Evolutionary conservation across 345 rosid genomes (phyloP).

Genomic region (Linum lewisii): DNA sequence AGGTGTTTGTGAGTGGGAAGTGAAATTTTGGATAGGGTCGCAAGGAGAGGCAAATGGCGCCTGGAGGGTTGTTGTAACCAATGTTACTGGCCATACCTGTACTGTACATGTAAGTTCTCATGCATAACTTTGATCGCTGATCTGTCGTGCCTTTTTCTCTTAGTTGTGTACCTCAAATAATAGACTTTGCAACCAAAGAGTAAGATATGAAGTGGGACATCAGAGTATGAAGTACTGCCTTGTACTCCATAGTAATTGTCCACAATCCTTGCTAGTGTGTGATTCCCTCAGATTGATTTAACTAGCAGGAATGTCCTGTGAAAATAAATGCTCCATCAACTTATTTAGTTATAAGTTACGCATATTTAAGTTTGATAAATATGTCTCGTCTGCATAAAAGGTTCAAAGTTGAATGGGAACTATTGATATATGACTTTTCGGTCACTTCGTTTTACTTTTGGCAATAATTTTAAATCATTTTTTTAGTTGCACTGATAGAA

Average conservation of each 20-base stretch:
- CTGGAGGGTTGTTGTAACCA: constrained; percentile 86
- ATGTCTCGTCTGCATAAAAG: not conserved
- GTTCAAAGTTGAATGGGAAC: not conserved
- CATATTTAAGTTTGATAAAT: not conserved
- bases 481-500: not conserved
- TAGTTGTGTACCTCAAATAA: too few species aligned
- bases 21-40: constrained; percentile 84
- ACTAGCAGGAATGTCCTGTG: not conserved
- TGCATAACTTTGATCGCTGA: not conserved
- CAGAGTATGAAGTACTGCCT: not conserved
- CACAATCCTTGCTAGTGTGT: constrained; percentile 2
- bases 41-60: constrained; percentile 85
- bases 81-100: constrained; percentile 94
- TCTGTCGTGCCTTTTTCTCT: not conserved
- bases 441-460: not conserved
- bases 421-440: not conserved
- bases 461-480: not conserved
- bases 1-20: constrained; percentile 98
- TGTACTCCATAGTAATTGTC: constrained; percentile 7
- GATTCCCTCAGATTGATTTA: constrained; percentile 2
- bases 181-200: too few species aligned
- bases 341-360: constrained; percentile 4
- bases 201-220: too few species aligned
- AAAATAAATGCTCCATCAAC: not conserved
- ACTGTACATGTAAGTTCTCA: constrained; percentile 64